Base-by-base conservation (phyloP, 495 filamentous ascomycete species). In the Xylaria nigripes region DNA sequence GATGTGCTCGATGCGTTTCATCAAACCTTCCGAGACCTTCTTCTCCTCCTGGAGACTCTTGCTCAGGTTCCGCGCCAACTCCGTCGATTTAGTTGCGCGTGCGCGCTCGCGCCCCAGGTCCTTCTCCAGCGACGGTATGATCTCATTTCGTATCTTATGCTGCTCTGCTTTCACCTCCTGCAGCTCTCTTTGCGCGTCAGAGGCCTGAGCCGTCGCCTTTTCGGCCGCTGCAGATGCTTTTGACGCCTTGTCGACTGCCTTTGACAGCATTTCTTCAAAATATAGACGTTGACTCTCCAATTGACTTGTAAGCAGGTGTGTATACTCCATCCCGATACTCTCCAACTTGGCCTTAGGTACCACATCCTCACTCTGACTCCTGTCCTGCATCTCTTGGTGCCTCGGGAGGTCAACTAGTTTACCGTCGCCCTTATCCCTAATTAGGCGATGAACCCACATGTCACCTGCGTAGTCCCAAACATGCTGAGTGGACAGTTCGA, bases 401-500 rank as follows among this genome's bases (percentile, higher is more conserved):
- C 67, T 63, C 3, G 90, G 87, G 24, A 96, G 74, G 65, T 96
- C 90, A 40, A 96, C 84, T 1, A 95, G 76, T 63, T 96, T 90
- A 45, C 88, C 89, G 64, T 96, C 90, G 4, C 86, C 84, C 70
- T 95, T 94, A 60, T 86, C 87, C 59, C 93, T 85, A 50, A 97
- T 92, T 30, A 98, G 82, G 9, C 93, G 86, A 71, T 98, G 93
- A 18, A 97, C 93, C 75, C 95, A 98, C 57, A 83, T 85, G 61
- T 98, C 94, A 30, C 86, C 87, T 0, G 86, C 86, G 63, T 98
- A 98, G 73, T 98, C 94, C 93, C 93, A 98, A 5, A 98, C 89
- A 54, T 92, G 86, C 65, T 98, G 92, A 0, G 90, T 91, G 40
- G 81, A 81, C 29, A 97, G 80, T 64, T 98, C 94, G 72, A 98